Percentiles rank a stretch among this genome's conserved stretches.
Conservation (phyloP, 257 asterid genomes). For the Anisodus acutangulus region DNA sequence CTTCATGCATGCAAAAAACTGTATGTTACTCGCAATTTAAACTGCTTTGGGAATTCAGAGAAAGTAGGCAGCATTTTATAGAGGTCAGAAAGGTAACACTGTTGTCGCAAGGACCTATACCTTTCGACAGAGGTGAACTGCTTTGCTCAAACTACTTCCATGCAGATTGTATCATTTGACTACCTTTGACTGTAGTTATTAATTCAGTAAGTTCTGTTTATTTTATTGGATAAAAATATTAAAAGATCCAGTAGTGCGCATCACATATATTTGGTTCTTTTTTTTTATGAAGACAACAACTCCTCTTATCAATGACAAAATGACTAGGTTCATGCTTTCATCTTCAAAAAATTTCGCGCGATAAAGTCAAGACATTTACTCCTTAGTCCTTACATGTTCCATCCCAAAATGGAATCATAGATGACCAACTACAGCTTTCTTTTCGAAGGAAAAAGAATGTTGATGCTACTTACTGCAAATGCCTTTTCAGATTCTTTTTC, state of each 20-base stretch:
- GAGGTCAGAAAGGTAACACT: neutral
- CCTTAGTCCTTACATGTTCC: constrained; percentile 1
- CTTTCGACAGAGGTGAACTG: neutral
- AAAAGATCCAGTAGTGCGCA: neutral
- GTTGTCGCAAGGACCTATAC: neutral
- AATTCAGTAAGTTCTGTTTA: neutral
- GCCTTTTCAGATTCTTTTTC: constrained; percentile 78
- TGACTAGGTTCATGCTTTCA: neutral
- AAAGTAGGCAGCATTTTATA: neutral
- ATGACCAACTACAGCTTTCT: neutral
- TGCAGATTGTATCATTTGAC: neutral
- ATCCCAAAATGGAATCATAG: neutral
- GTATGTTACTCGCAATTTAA: neutral
- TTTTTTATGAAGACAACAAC: neutral
- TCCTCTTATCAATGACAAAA: constrained; percentile 13
- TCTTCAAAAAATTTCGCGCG: neutral
- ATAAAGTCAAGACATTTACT: neutral
- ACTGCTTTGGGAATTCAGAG: constrained; percentile 2
- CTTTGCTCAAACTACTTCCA: neutral
- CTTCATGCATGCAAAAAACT: neutral
- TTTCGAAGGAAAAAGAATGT: neutral
- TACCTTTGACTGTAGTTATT: neutral
- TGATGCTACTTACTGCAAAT: constrained; percentile 60
- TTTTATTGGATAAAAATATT: neutral
- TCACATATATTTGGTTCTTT: neutral